Conservation (phyloP, 1,284 basidiomycete species). For the Cryptococcus sp. region DNA sequence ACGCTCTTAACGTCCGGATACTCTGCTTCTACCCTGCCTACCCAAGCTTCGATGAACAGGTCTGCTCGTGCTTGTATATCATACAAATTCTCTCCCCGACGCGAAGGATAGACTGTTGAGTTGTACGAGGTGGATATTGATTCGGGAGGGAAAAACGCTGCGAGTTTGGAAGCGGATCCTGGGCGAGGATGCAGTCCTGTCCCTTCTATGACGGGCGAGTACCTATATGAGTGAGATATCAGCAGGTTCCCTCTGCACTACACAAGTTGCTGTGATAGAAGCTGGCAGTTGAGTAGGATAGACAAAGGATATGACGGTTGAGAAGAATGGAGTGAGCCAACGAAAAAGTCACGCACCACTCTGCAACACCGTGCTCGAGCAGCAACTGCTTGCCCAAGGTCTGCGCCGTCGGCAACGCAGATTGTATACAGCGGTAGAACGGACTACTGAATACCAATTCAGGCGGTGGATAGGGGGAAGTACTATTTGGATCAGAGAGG, state of each 20-base stretch:
- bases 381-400: conserved; percentile 19
- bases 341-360: conserved; percentile 55
- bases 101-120: conserved; percentile 53
- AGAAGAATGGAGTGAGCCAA: too few relatives aligned
- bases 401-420: conserved; percentile 50
- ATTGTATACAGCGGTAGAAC: conserved; percentile 59
- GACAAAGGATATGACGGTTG: too few relatives aligned
- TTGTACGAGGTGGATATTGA: conserved; percentile 42
- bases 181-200: conserved; percentile 51
- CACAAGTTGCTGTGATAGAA: too few relatives aligned
- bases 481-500: conserved; percentile 26
- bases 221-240: conserved; percentile 25
- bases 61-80: conserved; percentile 51
- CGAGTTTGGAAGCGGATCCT: conserved; percentile 28
- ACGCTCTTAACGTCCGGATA: conserved; percentile 46
- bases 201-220: conserved; percentile 36
- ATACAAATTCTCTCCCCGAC: conserved; percentile 53
- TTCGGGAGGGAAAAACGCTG: conserved; percentile 35
- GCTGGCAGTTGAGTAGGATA: too few relatives aligned
- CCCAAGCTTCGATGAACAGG: conserved; percentile 45
- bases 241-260: too few relatives aligned
- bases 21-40: conserved; percentile 39
- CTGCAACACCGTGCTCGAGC: conserved; percentile 55
- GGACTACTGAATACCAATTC: conserved; percentile 46
- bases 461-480: conserved; percentile 38